Evolutionary conservation across 2,329 filamentous ascomycete genomes (phyloP), one percentile per base, ranked within the genome.

Genomic region (Arthrobotrys sinensis): DNA sequence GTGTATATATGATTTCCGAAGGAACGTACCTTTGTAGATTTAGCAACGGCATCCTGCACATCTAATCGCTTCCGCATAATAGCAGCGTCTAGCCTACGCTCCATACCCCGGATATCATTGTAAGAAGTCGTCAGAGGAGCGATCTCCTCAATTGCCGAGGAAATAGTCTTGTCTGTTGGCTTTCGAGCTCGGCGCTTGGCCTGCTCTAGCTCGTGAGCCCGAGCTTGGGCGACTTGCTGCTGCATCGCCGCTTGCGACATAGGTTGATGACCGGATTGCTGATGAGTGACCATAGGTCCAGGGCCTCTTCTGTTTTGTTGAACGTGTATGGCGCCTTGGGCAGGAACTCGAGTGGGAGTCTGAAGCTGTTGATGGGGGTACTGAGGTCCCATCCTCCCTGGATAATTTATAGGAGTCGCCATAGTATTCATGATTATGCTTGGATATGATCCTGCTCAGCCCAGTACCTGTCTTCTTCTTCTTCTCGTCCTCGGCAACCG

Each of bases 61-160:
- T 99, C 96, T 79, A 99, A 86, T 79, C 94, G 89, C 87, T 99
- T 99, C 83, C 95, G 91, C 84, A 96, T 94, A 88, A 97, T 96
- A 16, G 93, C 92, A 46, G 95, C 93, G 86, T 99, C 96, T 70
- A 99, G 87, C 67, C 91, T 89, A 83, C 93, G 91, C 87, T 99
- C 96, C 75, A 96, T 87, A 81, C 97, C 94, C 83, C 93, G 90
- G 83, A 99, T 86, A 73, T 92, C 90, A 83, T 90, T 91, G 86
- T 99, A 99, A 91, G 88, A 52, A 92, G 45, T 92, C 91, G 84
- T 97, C 92, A 80, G 92, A 55, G 97, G 90, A 79, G 93, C 89
- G 80, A 92, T 89, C 57, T 93, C 91, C 81, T 96, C 94, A 52
- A 97, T 88, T 70, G 93, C 94, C 80, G 98, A 94, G 45, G 96